Evolutionary conservation across 1,139 yeast species (phyloP).

Genomic region (Geotrichum aggregatum): DNA sequence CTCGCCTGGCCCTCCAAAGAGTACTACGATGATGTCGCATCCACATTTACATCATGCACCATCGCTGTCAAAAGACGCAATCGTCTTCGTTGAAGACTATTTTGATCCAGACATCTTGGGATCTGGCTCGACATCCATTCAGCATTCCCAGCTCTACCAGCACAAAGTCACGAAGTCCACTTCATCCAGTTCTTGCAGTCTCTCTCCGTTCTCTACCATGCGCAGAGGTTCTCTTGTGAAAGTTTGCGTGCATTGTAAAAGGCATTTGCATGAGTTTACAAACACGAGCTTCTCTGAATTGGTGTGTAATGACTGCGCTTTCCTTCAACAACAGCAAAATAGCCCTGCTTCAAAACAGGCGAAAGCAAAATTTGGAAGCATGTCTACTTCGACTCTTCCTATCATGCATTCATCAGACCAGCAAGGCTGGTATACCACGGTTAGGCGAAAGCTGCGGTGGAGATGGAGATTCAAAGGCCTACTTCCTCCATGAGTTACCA

Average conservation of each 20-base stretch:
- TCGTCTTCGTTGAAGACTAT: slow-evolving; percentile 18
- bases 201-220: slow-evolving; percentile 18
- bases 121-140: background rate
- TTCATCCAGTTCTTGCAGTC: slow-evolving; percentile 1
- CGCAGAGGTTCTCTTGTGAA: slow-evolving; percentile 13
- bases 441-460: slow-evolving; percentile 15
- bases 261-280: slow-evolving; percentile 11
- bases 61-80: slow-evolving; percentile 2
- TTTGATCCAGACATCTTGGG: slow-evolving; percentile 5
- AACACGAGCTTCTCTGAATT: slow-evolving; percentile 11
- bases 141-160: background rate
- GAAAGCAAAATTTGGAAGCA: background rate
- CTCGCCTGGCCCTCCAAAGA: background rate
- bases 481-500: slow-evolving; percentile 8
- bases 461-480: slow-evolving; percentile 18
- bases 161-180: background rate
- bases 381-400: background rate
- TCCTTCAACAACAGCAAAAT: slow-evolving; percentile 8
- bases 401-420: background rate
- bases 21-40: background rate
- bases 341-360: background rate
- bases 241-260: slow-evolving; percentile 14
- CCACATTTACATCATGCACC: background rate
- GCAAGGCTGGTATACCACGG: slow-evolving; percentile 13
- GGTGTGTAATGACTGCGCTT: slow-evolving; percentile 17